Percentiles rank a stretch among this genome's conserved stretches.
Evolutionary conservation across 768 basidiomycete genomes (phyloP).

Genomic region (Phallus indusiatus): DNA sequence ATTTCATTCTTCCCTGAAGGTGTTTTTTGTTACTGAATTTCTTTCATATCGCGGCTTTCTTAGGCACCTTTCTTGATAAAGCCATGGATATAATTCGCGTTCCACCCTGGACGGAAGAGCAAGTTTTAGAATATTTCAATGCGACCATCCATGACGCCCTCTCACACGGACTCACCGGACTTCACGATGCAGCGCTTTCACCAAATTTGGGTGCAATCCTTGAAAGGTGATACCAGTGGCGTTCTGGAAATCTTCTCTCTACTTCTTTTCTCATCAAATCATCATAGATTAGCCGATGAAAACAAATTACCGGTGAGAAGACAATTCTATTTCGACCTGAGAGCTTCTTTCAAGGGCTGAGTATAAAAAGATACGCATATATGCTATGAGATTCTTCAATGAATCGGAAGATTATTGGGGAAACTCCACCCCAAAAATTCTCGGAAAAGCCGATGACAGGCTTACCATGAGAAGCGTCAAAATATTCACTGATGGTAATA

Average conservation of each 20-base stretch:
- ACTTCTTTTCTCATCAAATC: neutral
- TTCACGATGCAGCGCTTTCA: slow-evolving; percentile 70
- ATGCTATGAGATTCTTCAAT: slow-evolving; percentile 39
- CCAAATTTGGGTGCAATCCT: slow-evolving; percentile 52
- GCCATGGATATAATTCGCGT: slow-evolving; percentile 69
- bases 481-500: slow-evolving; percentile 54
- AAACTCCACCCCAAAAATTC: slow-evolving; percentile 38
- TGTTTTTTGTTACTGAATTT: slow-evolving; percentile 9
- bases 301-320: slow-evolving; percentile 44
- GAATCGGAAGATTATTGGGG: slow-evolving; percentile 56
- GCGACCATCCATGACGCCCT: slow-evolving; percentile 59
- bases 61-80: slow-evolving; percentile 79
- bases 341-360: neutral
- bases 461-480: slow-evolving; percentile 66
- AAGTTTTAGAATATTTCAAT: slow-evolving; percentile 56
- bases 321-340: neutral
- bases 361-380: slow-evolving; percentile 19
- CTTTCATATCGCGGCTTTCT: slow-evolving; percentile 4
- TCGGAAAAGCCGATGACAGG: slow-evolving; percentile 34
- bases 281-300: slow-evolving; percentile 54
- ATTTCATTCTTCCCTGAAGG: neutral
- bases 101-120: slow-evolving; percentile 46
- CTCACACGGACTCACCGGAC: slow-evolving; percentile 70
- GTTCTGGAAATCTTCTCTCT: neutral
- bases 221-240: slow-evolving; percentile 39